Base-by-base conservation (phyloP, 2,329 filamentous ascomycete species). In the Clathrospora elynae region DNA sequence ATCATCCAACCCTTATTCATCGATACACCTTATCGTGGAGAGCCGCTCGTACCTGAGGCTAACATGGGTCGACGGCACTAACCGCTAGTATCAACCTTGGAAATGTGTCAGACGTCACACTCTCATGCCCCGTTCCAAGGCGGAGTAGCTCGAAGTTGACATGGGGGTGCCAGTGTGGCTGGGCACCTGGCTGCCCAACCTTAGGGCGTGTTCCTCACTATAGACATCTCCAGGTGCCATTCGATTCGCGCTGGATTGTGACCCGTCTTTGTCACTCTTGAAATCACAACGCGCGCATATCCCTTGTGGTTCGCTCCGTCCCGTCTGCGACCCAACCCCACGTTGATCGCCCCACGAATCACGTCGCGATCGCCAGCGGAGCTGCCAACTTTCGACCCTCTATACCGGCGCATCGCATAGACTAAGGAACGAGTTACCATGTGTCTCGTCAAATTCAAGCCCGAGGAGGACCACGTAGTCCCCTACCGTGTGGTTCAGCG, bases 381-480 rank as follows among this genome's bases (percentile, higher is more conserved):
- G 31, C 42, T 29, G 43, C 38, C 39, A 42, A 35, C 36, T 30
- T 34, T 41, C 36, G 33, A 20, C 23, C 28, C 12, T 36, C 26
- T 31, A 29, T 36, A 5, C 26, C 18, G 20, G 38, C 33, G 32
- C 42, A 18, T 34, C 29, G 11, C 32, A 41, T 29, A 42, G 35
- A n/a, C n/a, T 14, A 29, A 44, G 22, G 13, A 19, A 26, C 20
- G 32, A 28, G 18, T 26, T 51, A 45, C 51, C 29, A 76, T 77
- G 75, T 77, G 75, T 60, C 71, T 76, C 23, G 58, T 76, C 61
- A 71, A 70, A 48, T 71, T 76, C 41, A 70, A 69, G 45, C 67
- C 74, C 36, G 71, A 73, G 40, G 73, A 75, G 49, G 73, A 76
- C 29, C 63, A 71, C 31, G 62, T 71, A 19, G 68, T 73, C 20